Evolutionary conservation across 306 rosid species (phyloP), one percentile per base, ranked within the genome.

Genomic region (Castanea crenata): DNA sequence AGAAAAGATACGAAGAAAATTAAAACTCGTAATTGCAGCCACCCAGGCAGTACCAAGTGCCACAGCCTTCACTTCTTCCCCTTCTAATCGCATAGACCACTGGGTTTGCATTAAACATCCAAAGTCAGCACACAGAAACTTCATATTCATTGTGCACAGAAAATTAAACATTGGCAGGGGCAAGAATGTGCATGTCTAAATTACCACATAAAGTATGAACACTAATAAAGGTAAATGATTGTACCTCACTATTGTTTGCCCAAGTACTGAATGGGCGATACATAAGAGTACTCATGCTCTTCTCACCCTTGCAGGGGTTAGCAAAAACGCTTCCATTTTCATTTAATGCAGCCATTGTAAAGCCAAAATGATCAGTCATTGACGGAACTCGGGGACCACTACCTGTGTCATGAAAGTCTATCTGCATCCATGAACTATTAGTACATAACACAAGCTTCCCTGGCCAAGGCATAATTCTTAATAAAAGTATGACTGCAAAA

Each of bases 31-130:
- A 44, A 87, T 81, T 41, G 99, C 98, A 25, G 98, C 99, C 75
- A 95, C 97, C 99, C 98, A 95, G 32, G 86, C 83, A 78, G 86
- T 56, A 77, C 98, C 99, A 56, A 91, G 87, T 71, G 96, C 97
- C 77, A 95, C 99, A 65, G 59, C 94, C 86, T 91, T 95, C 76
- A 93, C 96, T 84, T 95, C 99, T 87, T 95, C 99, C 44, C 92
- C 92, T 81, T 95, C 99, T 64, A 95, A 83, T 83, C 99, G 91
- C 99, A 95, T 95, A 54, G 98, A 95, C 98, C 99, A 95, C 98
- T 95, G 84, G 16, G 78, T 72, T 77, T 79, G 52, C 15, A 74
- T 68, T 81, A 81, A 32, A 74, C 63, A 82, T 55, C 67, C 49
- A 31, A 74, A 86, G 85, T 83, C 63, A 87, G 88, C 78, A 34